These are phyloP conservation scores for Penicillium sp. DNA, from an alignment of 2,329 filamentous ascomycete genomes.

Conservation along the genomic window DNA sequence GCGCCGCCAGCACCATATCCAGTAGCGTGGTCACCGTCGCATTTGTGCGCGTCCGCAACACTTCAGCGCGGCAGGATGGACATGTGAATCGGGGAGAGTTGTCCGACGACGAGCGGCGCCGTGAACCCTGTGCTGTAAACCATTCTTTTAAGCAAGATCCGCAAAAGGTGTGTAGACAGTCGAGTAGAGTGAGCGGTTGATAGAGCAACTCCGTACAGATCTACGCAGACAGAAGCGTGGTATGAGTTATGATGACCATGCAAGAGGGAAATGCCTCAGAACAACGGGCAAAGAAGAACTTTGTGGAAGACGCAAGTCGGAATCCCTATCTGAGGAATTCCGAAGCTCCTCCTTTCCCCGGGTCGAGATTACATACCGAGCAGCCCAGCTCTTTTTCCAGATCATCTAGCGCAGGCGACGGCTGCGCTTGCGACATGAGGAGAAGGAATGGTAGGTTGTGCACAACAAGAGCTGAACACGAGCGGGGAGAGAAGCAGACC, in stretches of 20 bases:
- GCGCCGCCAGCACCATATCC: constrained; percentile 77
- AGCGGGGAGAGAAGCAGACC: not conserved
- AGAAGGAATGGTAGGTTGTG: constrained; percentile 5
- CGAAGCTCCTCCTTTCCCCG: not conserved
- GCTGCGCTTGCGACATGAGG: constrained; percentile 19
- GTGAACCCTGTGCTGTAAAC: constrained; percentile 74
- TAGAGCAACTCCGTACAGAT: constrained; percentile 96
- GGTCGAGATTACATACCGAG: constrained; percentile 60
- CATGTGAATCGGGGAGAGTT: constrained; percentile 66
- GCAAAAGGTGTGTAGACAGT: constrained; percentile 94
- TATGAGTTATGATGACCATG: constrained; percentile 8
- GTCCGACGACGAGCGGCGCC: constrained; percentile 39
- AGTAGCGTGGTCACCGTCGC: constrained; percentile 82
- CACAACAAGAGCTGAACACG: not conserved
- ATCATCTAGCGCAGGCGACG: constrained; percentile 49
- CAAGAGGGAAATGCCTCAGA: constrained; percentile 13
- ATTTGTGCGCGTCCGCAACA: constrained; percentile 84
- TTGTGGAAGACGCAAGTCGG: too few species aligned
- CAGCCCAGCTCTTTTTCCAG: constrained; percentile 92
- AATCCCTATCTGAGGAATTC: too few species aligned
- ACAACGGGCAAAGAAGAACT: not conserved
- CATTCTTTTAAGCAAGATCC: constrained; percentile 93
- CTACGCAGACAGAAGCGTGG: constrained; percentile 41
- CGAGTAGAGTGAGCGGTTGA: constrained; percentile 82
- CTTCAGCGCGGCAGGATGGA: constrained; percentile 80